These are phyloP conservation scores for Flaveria ramosissima DNA, from an alignment of 129 eudicot genomes.

Conservation along the genomic window DNA sequence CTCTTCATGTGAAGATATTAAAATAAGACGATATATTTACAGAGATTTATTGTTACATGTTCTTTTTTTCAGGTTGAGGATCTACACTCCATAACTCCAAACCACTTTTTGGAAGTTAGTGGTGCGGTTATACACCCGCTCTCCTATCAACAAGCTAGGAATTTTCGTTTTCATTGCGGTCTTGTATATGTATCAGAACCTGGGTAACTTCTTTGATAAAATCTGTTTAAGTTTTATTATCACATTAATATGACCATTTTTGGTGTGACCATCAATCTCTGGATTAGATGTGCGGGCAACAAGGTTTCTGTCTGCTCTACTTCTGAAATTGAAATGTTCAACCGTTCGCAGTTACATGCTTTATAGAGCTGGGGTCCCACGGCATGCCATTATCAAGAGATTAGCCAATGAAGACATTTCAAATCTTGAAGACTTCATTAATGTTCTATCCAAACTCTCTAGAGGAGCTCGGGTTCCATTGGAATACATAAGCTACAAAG, in stretches of 20 bases:
- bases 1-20: neutral
- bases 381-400: conserved; percentile 92
- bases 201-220: conserved; percentile 54
- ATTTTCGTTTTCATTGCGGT: conserved; percentile 92
- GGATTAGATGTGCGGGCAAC: neutral
- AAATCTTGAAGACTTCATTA: conserved; percentile 67
- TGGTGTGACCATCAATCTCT: conserved; percentile 5
- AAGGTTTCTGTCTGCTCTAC: neutral
- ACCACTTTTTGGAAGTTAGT: conserved; percentile 89
- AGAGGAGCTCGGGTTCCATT: conserved; percentile 90
- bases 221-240: neutral
- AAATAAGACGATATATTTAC: conserved; percentile 16
- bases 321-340: no score
- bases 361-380: conserved; percentile 88
- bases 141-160: conserved; percentile 96
- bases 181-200: conserved; percentile 95
- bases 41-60: neutral
- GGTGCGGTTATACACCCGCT: conserved; percentile 92
- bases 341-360: conserved; percentile 70
- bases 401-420: conserved; percentile 77
- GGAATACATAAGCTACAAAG: conserved; percentile 75
- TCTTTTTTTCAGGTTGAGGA: conserved; percentile 71
- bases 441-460: conserved; percentile 70
- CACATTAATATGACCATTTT: neutral
- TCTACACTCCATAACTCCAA: conserved; percentile 92